Base-by-base conservation (phyloP, 1,284 basidiomycete genomes). In the Ganoderma sinense region DNA sequence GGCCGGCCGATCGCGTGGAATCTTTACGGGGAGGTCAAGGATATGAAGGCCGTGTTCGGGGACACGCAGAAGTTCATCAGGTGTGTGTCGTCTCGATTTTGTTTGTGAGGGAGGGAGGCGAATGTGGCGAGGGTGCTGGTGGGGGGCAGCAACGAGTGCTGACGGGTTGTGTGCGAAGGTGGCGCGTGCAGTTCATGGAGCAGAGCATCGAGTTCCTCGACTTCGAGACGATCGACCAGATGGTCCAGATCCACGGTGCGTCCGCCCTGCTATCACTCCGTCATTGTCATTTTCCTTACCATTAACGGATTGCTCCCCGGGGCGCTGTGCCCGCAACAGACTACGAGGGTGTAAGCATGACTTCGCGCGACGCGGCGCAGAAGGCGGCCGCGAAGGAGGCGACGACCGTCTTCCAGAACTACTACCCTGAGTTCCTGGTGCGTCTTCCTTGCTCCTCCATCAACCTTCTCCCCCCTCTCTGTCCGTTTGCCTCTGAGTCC, bases 341-440 rank as follows among this genome's bases (percentile, higher is more conserved):
- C 78, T 94, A 94, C 76, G 87, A 87, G 65, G 93, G 93, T n/a
- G 91, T 93, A 20, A 90, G 87, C 77, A 69, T 80, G 68, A 71
- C 70, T 26, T 69, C 70, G 60, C 85, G 92, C n/a, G 90, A 91
- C 56, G 85, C 91, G 48, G 91, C 89, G 76, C 89, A 91, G 55
- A 94, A 94, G 81, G 87, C 85, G 29, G 93, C 93, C 13, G 93
- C 93, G 2, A 82, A 86, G 0, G 88, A 92, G 75, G 90, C 91
- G 11, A 87, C 88, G 5, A 88, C 83, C 75, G 91, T 94, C 75
- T 94, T 94, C 81, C 83, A 87, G 70, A 84, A 84, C 72, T 87
- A 94, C 78, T 94, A 94, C 75, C 93, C 93, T 0, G 93, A 94
- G 78, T 85, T 94, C 71, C 82, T 94, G 61, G 92, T 92, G 66